Evolutionary conservation across 2,329 filamentous ascomycete genomes (phyloP).

Genomic region (Fusarium protoensiforme): DNA sequence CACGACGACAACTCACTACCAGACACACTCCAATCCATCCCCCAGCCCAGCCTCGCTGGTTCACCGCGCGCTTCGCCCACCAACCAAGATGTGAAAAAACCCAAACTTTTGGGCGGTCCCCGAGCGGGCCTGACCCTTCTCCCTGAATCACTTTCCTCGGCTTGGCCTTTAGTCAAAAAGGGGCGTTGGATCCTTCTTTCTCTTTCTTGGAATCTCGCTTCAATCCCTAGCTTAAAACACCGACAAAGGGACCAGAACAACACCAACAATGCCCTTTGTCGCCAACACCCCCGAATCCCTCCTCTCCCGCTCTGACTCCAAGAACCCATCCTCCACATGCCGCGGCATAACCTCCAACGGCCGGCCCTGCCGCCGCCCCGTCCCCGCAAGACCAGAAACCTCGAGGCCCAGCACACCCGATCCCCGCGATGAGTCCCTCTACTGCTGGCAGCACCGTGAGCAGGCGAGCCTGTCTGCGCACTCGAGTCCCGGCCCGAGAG

Average conservation of each 20-base stretch:
- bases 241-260: neutral
- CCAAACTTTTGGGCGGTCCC: constrained; percentile 8
- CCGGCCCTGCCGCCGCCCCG: constrained; percentile 81
- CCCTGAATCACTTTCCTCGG: constrained; percentile 19
- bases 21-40: constrained; percentile 7
- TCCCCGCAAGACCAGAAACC: constrained; percentile 55
- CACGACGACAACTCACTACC: constrained; percentile 26
- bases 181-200: neutral
- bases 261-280: constrained; percentile 52
- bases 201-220: neutral
- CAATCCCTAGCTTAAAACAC: neutral
- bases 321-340: constrained; percentile 85
- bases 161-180: neutral
- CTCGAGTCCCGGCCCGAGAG: constrained; percentile 58
- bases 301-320: constrained; percentile 83
- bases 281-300: constrained; percentile 80
- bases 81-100: constrained; percentile 38
- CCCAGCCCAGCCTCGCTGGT: constrained; percentile 16
- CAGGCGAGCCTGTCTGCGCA: constrained; percentile 70
- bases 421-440: constrained; percentile 70
- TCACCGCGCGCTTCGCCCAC: constrained; percentile 30
- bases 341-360: constrained; percentile 86
- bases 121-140: constrained; percentile 18
- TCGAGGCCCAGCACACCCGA: constrained; percentile 51
- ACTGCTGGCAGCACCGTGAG: constrained; percentile 96